A percentile compares a stretch with the other conserved stretches of the same genome.
Evolutionary conservation across 345 rosid species (phyloP).

Genomic region (Hibiscus tridactylites): DNA sequence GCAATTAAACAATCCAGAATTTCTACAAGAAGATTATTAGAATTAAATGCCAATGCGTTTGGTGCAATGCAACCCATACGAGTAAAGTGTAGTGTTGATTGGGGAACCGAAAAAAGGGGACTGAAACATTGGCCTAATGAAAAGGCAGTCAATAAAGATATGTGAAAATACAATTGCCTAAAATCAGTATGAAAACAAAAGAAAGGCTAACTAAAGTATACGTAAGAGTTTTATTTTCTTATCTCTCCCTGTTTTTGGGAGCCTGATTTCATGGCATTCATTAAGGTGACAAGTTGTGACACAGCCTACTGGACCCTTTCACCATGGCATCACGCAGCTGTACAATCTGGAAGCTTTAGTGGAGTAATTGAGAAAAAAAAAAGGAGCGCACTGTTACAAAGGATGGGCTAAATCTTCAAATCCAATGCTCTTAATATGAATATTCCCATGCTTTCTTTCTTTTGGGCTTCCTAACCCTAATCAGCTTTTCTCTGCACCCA

Average conservation of each 20-base stretch:
- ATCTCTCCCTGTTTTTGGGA: background rate
- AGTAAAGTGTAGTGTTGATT: background rate
- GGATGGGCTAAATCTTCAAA: too few species aligned
- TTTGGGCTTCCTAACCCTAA: too few species aligned
- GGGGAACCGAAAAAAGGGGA: background rate
- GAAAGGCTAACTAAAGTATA: background rate
- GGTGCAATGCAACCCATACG: too few species aligned
- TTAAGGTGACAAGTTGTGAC: background rate
- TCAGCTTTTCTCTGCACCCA: too few species aligned
- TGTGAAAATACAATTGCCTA: background rate
- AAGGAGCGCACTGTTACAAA: too few species aligned
- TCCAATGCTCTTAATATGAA: too few species aligned
- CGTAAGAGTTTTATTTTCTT: background rate
- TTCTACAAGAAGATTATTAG: too few species aligned
- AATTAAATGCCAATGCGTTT: too few species aligned
- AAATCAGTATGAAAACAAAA: background rate
- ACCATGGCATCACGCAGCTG: background rate
- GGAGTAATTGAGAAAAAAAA: too few species aligned
- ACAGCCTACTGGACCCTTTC: background rate
- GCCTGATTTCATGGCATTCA: background rate
- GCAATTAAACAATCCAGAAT: too few species aligned
- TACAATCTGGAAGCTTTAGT: background rate
- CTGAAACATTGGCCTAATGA: background rate
- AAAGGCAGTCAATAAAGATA: background rate
- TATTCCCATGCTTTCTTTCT: too few species aligned